Evolutionary conservation across 129 eudicot genomes (phyloP), one percentile per base, ranked within the genome.

Genomic region (Flaveria ramosissima): DNA sequence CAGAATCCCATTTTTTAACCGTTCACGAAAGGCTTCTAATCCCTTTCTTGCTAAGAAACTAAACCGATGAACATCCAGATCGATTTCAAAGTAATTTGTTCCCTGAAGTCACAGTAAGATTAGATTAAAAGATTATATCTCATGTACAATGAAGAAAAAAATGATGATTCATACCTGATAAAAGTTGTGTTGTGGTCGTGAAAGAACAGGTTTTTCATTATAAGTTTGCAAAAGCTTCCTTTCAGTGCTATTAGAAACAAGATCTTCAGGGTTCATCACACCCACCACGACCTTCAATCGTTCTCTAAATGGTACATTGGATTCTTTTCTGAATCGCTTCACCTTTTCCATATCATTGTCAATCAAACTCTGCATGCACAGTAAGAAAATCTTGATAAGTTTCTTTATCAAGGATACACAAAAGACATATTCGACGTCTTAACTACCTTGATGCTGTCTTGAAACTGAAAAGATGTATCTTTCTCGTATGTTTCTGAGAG

Each of bases 141-240:
- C 46, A 53, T 55, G 26, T 1, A 24, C 12, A 53, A 20, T 57
- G 15, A 12, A 13, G 36, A 48, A 47, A 0, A 19, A 48, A 15
- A 39, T 70, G 50, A 17, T 3, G 19, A 8, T 30, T 9, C n/a
- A 6, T 67, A 92, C 98, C 96, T 88, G 88, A 87, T 90, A 88
- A 74, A 92, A 90, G 26, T 73, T 83, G 83, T 92, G 98, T 71
- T 92, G 98, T 53, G 98, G 98, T 15, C 96, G 95, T 9, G 98
- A 86, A 59, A 92, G 95, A 55, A 92, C 96, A 1, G 98, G 98
- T 69, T 92, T 90, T 72, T 88, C 95, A 56, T 92, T 92, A 73
- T 92, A 92, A 26, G 96, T 88, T 42, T 82, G 67, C 45, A 92
- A 46, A 59, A 92, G 95, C 83, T 87, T 92, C 85, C 80, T 85